These are phyloP conservation scores for Corylus americana DNA, from an alignment of 306 rosid genomes.

Conservation along the genomic window DNA sequence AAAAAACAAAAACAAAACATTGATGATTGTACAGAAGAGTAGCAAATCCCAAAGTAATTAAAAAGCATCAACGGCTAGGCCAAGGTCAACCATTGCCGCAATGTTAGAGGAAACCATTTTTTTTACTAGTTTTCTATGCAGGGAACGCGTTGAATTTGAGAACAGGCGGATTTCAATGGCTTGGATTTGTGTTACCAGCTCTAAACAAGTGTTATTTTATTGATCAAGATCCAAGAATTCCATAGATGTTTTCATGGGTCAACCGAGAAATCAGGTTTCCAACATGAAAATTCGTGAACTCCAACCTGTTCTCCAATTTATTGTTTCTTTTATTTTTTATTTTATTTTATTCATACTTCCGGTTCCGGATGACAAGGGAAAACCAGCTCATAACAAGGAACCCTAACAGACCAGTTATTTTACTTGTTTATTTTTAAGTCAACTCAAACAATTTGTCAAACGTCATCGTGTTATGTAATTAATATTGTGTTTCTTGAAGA, in stretches of 20 bases:
- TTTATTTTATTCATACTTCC: slow-evolving; percentile 20
- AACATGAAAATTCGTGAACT: slow-evolving; percentile 37
- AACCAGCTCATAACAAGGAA: background rate
- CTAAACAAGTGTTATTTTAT: slow-evolving; percentile 12
- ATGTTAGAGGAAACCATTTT: background rate
- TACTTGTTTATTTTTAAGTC: slow-evolving; percentile 29
- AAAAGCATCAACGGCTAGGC: background rate
- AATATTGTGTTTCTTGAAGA: background rate
- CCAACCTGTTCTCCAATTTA: slow-evolving; percentile 15
- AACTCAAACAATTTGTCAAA: slow-evolving; percentile 5
- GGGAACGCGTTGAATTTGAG: slow-evolving; percentile 38
- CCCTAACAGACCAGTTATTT: slow-evolving; percentile 13
- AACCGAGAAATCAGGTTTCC: slow-evolving; percentile 49
- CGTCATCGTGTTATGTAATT: background rate
- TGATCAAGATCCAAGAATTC: slow-evolving; percentile 59
- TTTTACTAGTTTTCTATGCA: background rate
- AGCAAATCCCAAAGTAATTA: background rate
- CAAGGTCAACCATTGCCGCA: slow-evolving; percentile 21
- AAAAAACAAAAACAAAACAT: background rate
- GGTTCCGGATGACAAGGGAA: slow-evolving; percentile 28
- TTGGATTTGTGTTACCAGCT: slow-evolving; percentile 27
- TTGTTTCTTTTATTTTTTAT: background rate
- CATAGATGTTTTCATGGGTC: slow-evolving; percentile 43
- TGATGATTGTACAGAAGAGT: background rate
- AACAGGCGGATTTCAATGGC: slow-evolving; percentile 26